Conservation (phyloP, 192 early-diverging fungal genomes). For the Glomus cerebriforme region DNA sequence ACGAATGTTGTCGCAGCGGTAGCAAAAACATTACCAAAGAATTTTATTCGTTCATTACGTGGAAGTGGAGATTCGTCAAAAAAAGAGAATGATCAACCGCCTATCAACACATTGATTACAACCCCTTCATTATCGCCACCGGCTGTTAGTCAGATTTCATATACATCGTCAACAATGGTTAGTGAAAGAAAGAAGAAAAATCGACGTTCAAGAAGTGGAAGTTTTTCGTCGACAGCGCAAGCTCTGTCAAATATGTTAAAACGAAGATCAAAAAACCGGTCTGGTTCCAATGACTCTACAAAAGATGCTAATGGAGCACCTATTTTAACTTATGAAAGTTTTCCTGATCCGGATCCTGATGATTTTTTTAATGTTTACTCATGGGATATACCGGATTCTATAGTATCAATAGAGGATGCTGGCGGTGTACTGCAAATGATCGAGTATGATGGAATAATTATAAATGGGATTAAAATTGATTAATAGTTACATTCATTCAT, state of each 20-base stretch:
- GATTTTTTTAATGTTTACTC: conserved; percentile 20
- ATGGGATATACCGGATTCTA: conserved; percentile 31
- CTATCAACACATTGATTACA: background rate
- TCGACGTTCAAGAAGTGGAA: conserved; percentile 13
- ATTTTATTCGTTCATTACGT: background rate
- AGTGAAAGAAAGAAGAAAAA: conserved; percentile 6
- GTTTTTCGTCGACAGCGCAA: background rate
- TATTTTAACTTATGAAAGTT: conserved; percentile 12
- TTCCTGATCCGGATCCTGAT: conserved; percentile 27
- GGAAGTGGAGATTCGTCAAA: background rate
- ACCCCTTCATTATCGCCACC: conserved; percentile 5
- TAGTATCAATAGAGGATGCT: conserved; percentile 19
- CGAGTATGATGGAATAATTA: conserved; percentile 24
- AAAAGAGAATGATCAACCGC: background rate
- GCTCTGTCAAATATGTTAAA: conserved; percentile 7
- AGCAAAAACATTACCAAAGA: conserved; percentile 13
- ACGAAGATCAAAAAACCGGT: background rate
- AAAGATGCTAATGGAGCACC: background rate
- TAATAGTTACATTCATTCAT: background rate
- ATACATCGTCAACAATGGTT: background rate
- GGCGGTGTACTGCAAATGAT: conserved; percentile 28
- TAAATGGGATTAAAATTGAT: conserved; percentile 23
- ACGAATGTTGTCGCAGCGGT: background rate
- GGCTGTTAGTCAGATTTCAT: conserved; percentile 3
- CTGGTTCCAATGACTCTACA: background rate